Percentiles rank a stretch among this genome's conserved stretches.
phyloP scores from a whole-genome alignment of 257 asterid species.

The Anisodus acutangulus region DNA sequence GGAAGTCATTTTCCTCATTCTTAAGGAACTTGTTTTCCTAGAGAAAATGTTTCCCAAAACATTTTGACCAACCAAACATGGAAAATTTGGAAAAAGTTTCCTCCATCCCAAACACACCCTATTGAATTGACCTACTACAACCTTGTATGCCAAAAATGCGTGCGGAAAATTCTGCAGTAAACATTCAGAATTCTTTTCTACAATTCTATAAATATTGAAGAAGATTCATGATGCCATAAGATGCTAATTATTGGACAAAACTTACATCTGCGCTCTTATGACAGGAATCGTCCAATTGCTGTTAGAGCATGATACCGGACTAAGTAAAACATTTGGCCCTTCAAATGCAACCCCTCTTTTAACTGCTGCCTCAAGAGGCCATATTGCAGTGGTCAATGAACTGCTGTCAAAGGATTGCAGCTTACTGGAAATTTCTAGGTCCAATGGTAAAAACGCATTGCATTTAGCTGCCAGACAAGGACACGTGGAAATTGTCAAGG shows the following conservation, averaged over 20 bases:
- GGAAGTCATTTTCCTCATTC: no score
- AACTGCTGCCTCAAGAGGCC: constrained; percentile 64
- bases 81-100: no score
- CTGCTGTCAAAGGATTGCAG: constrained; percentile 52
- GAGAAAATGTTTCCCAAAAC: no score
- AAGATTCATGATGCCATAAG: constrained; percentile 15
- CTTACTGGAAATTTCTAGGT: constrained; percentile 53
- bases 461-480: constrained; percentile 69
- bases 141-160: background rate
- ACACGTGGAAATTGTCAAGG: constrained; percentile 53
- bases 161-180: background rate
- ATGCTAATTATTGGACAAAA: constrained; percentile 11
- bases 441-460: constrained; percentile 59
- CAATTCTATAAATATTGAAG: constrained; percentile 11
- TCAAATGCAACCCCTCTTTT: constrained; percentile 64
- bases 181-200: background rate
- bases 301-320: constrained; percentile 52
- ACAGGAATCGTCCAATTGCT: constrained; percentile 58
- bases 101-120: background rate
- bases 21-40: no score
- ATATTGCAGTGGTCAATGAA: constrained; percentile 51
- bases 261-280: constrained; percentile 8
- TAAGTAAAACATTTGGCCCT: constrained; percentile 59
- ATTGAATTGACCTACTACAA: constrained; percentile 4
- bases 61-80: no score